These are phyloP conservation scores for Pleurotus tuoliensis DNA, from an alignment of 768 basidiomycete genomes.

Conservation along the genomic window DNA sequence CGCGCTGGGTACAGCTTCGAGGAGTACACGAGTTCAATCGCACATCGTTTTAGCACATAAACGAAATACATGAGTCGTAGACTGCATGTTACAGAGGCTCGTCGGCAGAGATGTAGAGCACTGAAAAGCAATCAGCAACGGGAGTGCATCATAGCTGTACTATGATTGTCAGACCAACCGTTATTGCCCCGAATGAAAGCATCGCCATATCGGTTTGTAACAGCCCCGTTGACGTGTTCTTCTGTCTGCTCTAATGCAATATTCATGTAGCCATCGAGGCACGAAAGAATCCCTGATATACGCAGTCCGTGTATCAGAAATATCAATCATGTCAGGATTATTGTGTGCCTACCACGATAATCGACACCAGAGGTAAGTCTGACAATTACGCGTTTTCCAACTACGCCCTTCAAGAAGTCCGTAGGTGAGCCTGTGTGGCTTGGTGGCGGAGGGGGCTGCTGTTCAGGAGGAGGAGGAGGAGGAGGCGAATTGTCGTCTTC, in stretches of 20 bases:
- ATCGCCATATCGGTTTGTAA: constrained; percentile 91
- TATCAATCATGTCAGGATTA: not conserved
- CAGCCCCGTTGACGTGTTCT: constrained; percentile 85
- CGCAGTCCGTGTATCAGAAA: not conserved
- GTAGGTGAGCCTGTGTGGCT: constrained; percentile 76
- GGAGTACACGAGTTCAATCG: not conserved
- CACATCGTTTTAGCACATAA: not conserved
- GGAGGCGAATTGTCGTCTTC: constrained; percentile 20
- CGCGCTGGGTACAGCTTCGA: no score
- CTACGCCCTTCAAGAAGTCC: constrained; percentile 91
- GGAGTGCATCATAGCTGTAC: not conserved
- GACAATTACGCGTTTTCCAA: constrained; percentile 94
- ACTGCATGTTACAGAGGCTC: constrained; percentile 41
- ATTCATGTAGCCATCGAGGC: constrained; percentile 99
- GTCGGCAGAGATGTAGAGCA: constrained; percentile 76
- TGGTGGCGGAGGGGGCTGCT: constrained; percentile 47
- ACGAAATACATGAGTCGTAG: not conserved
- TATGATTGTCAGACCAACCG: constrained; percentile 39
- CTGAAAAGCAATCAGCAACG: constrained; percentile 29
- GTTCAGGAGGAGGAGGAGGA: constrained; percentile 26
- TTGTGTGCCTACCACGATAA: constrained; percentile 66
- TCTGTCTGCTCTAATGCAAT: constrained; percentile 97
- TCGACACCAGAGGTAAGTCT: constrained; percentile 90
- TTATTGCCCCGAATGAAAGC: constrained; percentile 95
- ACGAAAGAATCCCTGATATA: constrained; percentile 77